A percentile compares a stretch with the other conserved stretches of the same genome.
Evolutionary conservation across 305 asterid species (phyloP).

Genomic region (Fraxinus greggii): DNA sequence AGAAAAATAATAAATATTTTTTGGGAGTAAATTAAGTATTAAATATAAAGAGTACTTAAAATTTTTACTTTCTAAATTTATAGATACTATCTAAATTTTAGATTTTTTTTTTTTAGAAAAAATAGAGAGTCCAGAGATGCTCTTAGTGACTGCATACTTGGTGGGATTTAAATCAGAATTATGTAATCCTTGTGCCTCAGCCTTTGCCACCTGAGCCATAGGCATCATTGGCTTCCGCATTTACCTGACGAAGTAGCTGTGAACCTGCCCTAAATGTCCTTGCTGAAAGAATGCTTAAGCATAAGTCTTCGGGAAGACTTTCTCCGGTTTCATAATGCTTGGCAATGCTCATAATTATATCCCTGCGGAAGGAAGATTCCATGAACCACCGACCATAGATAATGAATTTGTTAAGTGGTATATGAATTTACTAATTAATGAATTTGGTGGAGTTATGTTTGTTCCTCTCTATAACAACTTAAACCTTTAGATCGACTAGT

Average conservation of each 20-base stretch:
- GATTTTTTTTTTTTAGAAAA: background rate
- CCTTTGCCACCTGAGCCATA: slow-evolving; percentile 6
- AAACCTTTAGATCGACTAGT: background rate
- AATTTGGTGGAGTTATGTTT: background rate
- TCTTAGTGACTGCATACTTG: background rate
- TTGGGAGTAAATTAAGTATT: background rate
- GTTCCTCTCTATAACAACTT: background rate
- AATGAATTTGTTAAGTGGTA: background rate
- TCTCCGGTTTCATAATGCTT: slow-evolving; percentile 74
- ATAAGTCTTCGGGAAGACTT: slow-evolving; percentile 61
- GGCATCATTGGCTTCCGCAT: background rate
- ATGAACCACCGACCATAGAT: background rate
- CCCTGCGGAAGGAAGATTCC: slow-evolving; percentile 42
- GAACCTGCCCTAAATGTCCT: slow-evolving; percentile 78
- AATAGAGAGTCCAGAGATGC: background rate
- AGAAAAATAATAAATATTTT: no score
- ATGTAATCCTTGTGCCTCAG: background rate
- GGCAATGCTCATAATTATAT: slow-evolving; percentile 63
- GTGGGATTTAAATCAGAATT: background rate
- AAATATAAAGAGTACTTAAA: no score
- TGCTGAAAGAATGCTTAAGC: slow-evolving; percentile 65
- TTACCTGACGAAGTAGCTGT: slow-evolving; percentile 71
- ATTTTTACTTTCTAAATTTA: background rate
- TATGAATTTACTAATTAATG: background rate
- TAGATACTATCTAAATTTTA: background rate